Conservation (phyloP, 192 early-diverging fungal genomes). For the Mortierella antarctica region DNA sequence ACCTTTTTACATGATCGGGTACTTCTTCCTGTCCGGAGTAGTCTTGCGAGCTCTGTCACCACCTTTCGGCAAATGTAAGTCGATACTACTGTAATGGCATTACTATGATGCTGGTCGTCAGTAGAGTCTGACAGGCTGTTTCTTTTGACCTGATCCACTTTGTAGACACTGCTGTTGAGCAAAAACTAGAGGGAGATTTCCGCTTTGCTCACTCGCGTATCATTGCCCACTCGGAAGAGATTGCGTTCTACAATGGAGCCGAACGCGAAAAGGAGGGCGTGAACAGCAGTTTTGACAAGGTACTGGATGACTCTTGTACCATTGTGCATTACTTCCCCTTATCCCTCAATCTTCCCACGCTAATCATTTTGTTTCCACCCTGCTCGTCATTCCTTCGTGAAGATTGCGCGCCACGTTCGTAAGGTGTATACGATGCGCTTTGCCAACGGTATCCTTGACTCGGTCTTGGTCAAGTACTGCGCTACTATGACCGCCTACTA, state of each 20-base stretch:
- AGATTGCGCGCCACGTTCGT: conserved; percentile 64
- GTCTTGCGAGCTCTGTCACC: conserved; percentile 80
- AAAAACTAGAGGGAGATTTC: conserved; percentile 84
- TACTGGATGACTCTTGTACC: conserved; percentile 17
- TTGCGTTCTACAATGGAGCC: conserved; percentile 81
- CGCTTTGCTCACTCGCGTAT: conserved; percentile 84
- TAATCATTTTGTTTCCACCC: not conserved
- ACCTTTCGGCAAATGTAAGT: conserved; percentile 79
- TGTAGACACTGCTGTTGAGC: conserved; percentile 78
- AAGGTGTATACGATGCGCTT: conserved; percentile 71
- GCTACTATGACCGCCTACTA: conserved; percentile 76
- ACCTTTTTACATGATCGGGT: conserved; percentile 68
- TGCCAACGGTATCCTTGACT: conserved; percentile 71
- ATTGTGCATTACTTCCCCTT: not conserved
- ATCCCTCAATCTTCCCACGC: not conserved
- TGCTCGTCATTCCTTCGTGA: not conserved
- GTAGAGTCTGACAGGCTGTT: not conserved
- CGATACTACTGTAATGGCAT: not conserved
- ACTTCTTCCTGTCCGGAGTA: conserved; percentile 70
- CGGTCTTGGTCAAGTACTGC: conserved; percentile 73
- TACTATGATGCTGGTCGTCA: not conserved
- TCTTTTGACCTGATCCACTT: not conserved
- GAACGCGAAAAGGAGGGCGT: conserved; percentile 75
- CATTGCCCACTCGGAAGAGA: conserved; percentile 87
- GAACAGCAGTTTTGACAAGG: conserved; percentile 69